Conservation (phyloP, 352 stramenopile species). For the Phytophthora parvispora region DNA sequence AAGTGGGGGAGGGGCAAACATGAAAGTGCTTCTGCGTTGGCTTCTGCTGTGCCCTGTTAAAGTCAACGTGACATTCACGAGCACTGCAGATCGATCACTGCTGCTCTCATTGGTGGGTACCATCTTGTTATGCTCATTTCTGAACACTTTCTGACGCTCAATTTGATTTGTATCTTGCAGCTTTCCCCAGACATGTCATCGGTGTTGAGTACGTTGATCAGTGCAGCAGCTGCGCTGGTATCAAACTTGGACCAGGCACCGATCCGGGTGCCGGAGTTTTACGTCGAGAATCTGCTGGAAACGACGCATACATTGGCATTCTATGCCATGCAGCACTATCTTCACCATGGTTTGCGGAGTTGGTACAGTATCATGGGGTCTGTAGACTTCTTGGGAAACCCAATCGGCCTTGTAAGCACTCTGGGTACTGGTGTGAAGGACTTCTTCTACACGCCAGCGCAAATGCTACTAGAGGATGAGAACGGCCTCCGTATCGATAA, state of each 20-base stretch:
- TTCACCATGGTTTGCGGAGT: constrained; percentile 84
- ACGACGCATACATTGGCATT: constrained; percentile 88
- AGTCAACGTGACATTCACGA: constrained; percentile 91
- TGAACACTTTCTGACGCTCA: constrained; percentile 10
- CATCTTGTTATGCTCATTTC: not conserved
- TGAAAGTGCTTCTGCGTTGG: constrained; percentile 84
- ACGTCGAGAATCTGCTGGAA: constrained; percentile 90
- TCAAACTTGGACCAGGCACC: constrained; percentile 90
- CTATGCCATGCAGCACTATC: constrained; percentile 90
- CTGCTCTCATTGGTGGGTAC: constrained; percentile 74
- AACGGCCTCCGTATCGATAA: constrained; percentile 89
- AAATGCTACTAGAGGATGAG: constrained; percentile 94
- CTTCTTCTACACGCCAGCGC: constrained; percentile 96
- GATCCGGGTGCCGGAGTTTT: constrained; percentile 92
- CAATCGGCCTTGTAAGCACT: constrained; percentile 91
- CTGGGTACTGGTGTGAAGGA: constrained; percentile 93
- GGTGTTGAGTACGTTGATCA: constrained; percentile 83
- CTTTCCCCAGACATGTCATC: constrained; percentile 87
- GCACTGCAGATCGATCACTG: constrained; percentile 85
- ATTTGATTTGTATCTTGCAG: constrained; percentile 32
- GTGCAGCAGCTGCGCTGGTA: constrained; percentile 80
- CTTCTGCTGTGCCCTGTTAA: constrained; percentile 88
- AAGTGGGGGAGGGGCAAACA: constrained; percentile 57
- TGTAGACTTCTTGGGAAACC: constrained; percentile 92
- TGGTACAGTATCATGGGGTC: constrained; percentile 93